Evolutionary conservation across 2,329 filamentous ascomycete genomes (phyloP), one percentile per base, ranked within the genome.

Genomic region (Lasiodiplodia citricola): DNA sequence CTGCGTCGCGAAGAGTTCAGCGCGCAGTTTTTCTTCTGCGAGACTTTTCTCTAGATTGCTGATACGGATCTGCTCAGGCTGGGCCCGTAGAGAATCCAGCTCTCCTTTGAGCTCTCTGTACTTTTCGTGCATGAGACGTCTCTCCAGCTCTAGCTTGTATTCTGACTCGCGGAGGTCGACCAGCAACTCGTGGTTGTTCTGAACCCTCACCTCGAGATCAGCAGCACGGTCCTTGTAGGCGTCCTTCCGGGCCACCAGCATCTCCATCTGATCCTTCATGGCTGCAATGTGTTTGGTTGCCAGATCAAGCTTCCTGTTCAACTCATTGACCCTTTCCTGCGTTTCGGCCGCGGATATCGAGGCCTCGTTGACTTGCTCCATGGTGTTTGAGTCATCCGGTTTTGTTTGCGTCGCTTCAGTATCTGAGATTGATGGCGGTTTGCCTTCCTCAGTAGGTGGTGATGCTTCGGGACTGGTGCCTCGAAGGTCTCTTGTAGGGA

Each of bases 291-390:
- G 51, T 72, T 70, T 16, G 74, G 73, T 67, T 76, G 75, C 56
- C 74, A 76, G 67, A 72, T 77, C 10, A 72, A 77, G 50, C 58
- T 50, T 55, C 41, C 57, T 73, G 75, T 79, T 60, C 8, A 66
- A 56, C 37, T 38, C 35, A 14, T 64, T 41, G 73, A 72, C 52
- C 76, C 51, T 52, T 38, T 64, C 60, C 38, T 64, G 44, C 16
- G n/a, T 47, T 21, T 64, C 60, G n/a, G n/a, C 13, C 60, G 60
- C 52, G 13, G 60, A 38, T 37, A 25, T 52, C 23, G 60, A 52
- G 13, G 18, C 18, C 31, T 25, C 60, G 44, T 31, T 52, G 31
- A 21, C n/a, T 14, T 16, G 25, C 1, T 64, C 47, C 28, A 13
- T 64, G 6, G 21, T 52, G 37, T 18, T 21, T 18, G 31, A 38